phyloP scores from a whole-genome alignment of 2,329 filamentous ascomycete genomes.

The Aspergillus sojae region DNA sequence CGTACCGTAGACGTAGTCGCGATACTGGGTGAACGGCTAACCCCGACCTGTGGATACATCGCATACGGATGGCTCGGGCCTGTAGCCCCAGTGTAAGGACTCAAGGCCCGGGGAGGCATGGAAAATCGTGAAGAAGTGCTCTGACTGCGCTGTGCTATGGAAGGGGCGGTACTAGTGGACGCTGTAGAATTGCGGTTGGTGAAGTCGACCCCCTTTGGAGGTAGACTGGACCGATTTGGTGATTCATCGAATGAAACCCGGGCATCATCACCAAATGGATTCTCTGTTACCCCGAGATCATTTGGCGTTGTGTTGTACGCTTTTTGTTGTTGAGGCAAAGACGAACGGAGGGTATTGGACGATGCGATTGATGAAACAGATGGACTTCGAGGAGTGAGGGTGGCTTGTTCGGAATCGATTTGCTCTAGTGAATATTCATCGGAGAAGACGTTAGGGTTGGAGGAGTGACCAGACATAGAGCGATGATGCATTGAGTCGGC shows the following conservation, averaged over 20 bases:
- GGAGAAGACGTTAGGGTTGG: slow-evolving; percentile 51
- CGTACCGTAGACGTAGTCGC: slow-evolving; percentile 71
- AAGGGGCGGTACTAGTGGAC: slow-evolving; percentile 34
- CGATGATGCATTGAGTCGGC: slow-evolving; percentile 33
- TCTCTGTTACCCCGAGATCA: slow-evolving; percentile 28
- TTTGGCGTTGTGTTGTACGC: slow-evolving; percentile 24
- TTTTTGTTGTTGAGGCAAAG: slow-evolving; percentile 28
- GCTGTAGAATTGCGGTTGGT: slow-evolving; percentile 36
- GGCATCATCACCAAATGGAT: slow-evolving; percentile 42
- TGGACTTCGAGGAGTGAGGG: slow-evolving; percentile 32
- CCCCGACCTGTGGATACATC: slow-evolving; percentile 75
- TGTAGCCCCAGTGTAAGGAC: slow-evolving; percentile 69
- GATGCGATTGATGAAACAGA: slow-evolving; percentile 37
- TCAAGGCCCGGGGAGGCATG: slow-evolving; percentile 53
- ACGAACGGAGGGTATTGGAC: slow-evolving; percentile 35
- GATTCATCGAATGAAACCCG: slow-evolving; percentile 35
- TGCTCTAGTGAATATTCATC: slow-evolving; percentile 52
- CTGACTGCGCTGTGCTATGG: slow-evolving; percentile 42
- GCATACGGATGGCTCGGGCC: slow-evolving; percentile 82
- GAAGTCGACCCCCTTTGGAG: slow-evolving; percentile 35
- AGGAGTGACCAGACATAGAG: slow-evolving; percentile 33
- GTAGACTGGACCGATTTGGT: slow-evolving; percentile 37
- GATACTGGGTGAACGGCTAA: slow-evolving; percentile 63
- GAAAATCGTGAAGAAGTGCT: slow-evolving; percentile 50
- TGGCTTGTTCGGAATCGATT: slow-evolving; percentile 38